Evolutionary conservation across 2,329 filamentous ascomycete species (phyloP), one percentile per base, ranked within the genome.

Genomic region (Paecilomyces niveus): DNA sequence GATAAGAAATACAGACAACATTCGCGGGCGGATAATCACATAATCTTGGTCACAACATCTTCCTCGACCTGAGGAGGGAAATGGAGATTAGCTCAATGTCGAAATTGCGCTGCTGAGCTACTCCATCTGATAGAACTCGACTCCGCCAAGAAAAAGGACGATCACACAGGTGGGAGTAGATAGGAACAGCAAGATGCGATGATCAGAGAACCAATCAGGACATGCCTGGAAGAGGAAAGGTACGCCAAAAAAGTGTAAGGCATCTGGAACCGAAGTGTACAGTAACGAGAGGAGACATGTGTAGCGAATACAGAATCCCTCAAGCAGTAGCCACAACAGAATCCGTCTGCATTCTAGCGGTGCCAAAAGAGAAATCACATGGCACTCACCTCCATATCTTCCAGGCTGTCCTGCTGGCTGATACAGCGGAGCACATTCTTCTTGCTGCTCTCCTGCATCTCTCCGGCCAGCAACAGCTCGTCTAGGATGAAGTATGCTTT

Each of bases 401-500:
- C 94, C 58, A 99, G 82, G 61, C 92, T 95, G 76, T 99, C 94
- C 76, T 99, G 93, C 72, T 97, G 94, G 58, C 90, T 90, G 72
- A 99, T 99, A 71, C 93, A 96, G 62, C 94, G 83, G 63, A 99
- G 79, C 49, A 99, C 92, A 71, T 97, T 97, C 86, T 99, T 99
- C 81, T 97, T 99, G 76, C 93, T 97, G 77, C 92, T 97, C 79
- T 99, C 94, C 77, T 99, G 94, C 79, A 99, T 86, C 77, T 99
- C 94, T 61, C 94, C 94, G 5, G 94, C 94, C 66, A 99, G 82
- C 64, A 99, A 82, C 62, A 99, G 84, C 79, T 99, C 94, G 74
- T 99, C 94, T 53, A 99, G 85, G 67, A 99, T 99, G 78, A 97
- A 99, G 78, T 99, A 99, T 60, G 94, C 94, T 78, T 99, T 99